These are phyloP conservation scores for Trypanosoma melophagium DNA, from an alignment of 208 protist species.

Conservation along the genomic window DNA sequence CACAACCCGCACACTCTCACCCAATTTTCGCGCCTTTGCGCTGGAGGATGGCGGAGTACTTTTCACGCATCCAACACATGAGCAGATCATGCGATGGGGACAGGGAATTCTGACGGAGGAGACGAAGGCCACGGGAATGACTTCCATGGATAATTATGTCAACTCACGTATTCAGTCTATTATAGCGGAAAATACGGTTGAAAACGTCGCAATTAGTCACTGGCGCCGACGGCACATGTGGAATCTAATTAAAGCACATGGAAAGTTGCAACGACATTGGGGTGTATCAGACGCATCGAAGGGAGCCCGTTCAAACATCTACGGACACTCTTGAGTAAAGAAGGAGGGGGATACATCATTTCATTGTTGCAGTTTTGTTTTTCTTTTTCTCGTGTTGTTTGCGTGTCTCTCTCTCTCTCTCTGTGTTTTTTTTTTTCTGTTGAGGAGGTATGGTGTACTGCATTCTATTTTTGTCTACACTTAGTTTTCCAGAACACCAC, in stretches of 20 bases:
- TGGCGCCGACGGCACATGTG: constrained; percentile 86
- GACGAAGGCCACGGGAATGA: constrained; percentile 59
- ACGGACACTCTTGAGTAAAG: constrained; percentile 25
- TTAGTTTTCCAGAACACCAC: no score
- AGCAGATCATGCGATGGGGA: constrained; percentile 81
- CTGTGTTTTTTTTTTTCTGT: not conserved
- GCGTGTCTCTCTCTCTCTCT: not conserved
- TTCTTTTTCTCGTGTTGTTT: not conserved
- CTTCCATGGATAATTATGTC: constrained; percentile 75
- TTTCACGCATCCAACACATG: constrained; percentile 77
- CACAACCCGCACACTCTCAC: constrained; percentile 76
- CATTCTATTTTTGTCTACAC: not conserved
- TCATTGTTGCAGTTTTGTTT: not conserved
- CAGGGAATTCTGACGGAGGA: constrained; percentile 68
- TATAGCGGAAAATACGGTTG: constrained; percentile 87
- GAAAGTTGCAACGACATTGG: constrained; percentile 77
- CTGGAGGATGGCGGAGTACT: constrained; percentile 80
- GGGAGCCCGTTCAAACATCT: constrained; percentile 63
- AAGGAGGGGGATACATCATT: not conserved
- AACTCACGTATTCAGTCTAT: constrained; percentile 87
- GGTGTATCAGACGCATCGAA: constrained; percentile 69
- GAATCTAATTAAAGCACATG: constrained; percentile 83
- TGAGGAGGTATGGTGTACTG: no score
- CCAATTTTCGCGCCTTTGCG: constrained; percentile 83
- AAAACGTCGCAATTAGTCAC: constrained; percentile 78